A percentile compares a stretch with the other conserved stretches of the same genome.
phyloP scores from a whole-genome alignment of 345 rosid genomes.

The Pugionium dolabratum region DNA sequence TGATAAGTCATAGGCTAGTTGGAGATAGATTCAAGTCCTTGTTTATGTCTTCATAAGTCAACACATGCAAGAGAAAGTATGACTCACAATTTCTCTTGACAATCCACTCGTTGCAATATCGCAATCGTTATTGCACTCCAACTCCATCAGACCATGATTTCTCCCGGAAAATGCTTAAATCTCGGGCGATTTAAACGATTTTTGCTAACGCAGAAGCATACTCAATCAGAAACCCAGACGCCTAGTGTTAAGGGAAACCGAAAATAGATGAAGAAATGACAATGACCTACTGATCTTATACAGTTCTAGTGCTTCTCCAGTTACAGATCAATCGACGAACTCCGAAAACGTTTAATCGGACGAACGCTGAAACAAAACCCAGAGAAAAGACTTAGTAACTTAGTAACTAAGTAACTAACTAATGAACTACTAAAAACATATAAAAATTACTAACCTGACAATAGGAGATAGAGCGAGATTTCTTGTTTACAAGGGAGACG shows the following conservation, averaged over 20 bases:
- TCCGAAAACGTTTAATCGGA: too few species aligned
- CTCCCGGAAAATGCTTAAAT: constrained; percentile 45
- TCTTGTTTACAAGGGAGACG: not conserved
- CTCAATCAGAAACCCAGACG: constrained; percentile 33
- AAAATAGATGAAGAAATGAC: constrained; percentile 47
- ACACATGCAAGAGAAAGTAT: too few species aligned
- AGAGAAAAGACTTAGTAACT: constrained; percentile 16
- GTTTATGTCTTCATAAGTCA: too few species aligned
- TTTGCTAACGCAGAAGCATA: constrained; percentile 29
- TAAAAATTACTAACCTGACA: not conserved
- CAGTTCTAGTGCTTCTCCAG: constrained; percentile 35
- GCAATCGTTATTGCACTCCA: constrained; percentile 48
- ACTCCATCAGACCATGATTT: constrained; percentile 4
- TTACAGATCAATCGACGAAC: constrained; percentile 14
- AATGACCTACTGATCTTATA: constrained; percentile 48
- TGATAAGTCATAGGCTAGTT: too few species aligned
- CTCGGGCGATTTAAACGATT: constrained; percentile 1
- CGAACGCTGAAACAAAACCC: constrained; percentile 23
- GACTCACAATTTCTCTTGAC: too few species aligned
- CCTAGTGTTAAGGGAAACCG: constrained; percentile 40
- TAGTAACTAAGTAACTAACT: not conserved
- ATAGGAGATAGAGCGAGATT: not conserved
- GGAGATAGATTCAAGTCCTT: too few species aligned
- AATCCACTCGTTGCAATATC: constrained; percentile 39
- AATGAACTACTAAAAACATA: too few species aligned